These are phyloP conservation scores for Kondoa subrosea DNA, from an alignment of 768 basidiomycete genomes.

Conservation along the genomic window DNA sequence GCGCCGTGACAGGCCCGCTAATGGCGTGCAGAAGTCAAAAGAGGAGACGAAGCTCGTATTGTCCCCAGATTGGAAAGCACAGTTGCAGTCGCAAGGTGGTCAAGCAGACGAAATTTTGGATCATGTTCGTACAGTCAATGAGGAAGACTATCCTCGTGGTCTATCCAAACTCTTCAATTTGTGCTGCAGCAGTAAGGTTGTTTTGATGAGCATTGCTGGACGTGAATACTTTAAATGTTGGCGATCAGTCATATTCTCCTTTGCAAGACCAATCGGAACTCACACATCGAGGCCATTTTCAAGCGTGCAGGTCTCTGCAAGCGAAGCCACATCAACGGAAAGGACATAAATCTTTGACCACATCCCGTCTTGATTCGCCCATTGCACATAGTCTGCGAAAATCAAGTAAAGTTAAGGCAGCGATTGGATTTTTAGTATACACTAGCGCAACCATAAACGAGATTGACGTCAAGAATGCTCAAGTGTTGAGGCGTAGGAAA, in stretches of 20 bases:
- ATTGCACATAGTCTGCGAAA: too few relatives aligned
- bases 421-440: background rate
- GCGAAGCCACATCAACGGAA: background rate
- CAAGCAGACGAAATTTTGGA: background rate
- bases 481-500: too few relatives aligned
- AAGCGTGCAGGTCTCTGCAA: background rate
- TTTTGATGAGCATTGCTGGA: too few relatives aligned
- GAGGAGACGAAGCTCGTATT: too few relatives aligned
- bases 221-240: background rate
- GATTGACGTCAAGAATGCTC: too few relatives aligned
- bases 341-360: background rate
- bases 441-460: background rate
- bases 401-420: background rate
- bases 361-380: background rate
- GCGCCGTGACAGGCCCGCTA: too few relatives aligned
- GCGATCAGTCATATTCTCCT: too few relatives aligned
- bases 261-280: too few relatives aligned
- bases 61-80: background rate
- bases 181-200: too few relatives aligned
- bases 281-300: background rate
- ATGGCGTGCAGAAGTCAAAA: too few relatives aligned
- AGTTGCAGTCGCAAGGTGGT: background rate
- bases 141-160: background rate
- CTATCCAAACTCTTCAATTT: background rate
- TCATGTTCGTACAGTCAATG: background rate